These are phyloP conservation scores for Pseudogymnoascus sp. DNA, from an alignment of 2,329 filamentous ascomycete genomes.

Conservation along the genomic window DNA sequence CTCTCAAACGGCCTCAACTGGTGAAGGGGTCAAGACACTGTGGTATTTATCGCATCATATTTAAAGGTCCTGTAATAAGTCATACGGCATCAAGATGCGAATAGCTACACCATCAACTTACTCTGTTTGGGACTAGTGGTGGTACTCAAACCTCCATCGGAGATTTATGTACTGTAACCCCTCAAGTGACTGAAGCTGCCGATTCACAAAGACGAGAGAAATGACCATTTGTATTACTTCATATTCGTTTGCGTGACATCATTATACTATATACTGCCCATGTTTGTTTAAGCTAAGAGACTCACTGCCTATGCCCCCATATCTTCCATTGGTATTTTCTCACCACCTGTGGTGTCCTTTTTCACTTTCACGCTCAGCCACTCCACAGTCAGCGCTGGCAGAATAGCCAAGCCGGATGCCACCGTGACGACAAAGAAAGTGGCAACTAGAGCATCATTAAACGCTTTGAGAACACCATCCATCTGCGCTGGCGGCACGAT, in stretches of 20 bases:
- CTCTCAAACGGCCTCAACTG: no score
- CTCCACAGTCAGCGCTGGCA: neutral
- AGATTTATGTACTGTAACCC: neutral
- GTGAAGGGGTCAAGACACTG: no score
- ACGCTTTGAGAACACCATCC: neutral
- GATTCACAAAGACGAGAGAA: neutral
- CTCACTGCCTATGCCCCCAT: neutral
- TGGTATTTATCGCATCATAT: no score
- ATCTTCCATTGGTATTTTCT: neutral
- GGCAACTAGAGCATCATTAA: neutral
- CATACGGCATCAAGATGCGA: no score
- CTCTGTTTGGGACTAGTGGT: no score
- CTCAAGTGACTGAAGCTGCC: neutral
- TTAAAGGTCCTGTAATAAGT: no score
- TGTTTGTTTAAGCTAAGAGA: neutral
- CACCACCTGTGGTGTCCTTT: neutral
- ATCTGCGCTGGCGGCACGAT: slow-evolving; percentile 14
- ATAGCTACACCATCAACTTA: no score
- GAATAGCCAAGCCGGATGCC: neutral
- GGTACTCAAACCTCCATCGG: no score
- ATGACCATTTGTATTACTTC: neutral
- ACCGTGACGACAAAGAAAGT: neutral
- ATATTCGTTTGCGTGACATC: neutral
- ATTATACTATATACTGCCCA: neutral
- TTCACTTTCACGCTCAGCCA: neutral